These are phyloP conservation scores for Platanus orientalis DNA, from an alignment of 164 flowering plant genomes.

Conservation along the genomic window DNA sequence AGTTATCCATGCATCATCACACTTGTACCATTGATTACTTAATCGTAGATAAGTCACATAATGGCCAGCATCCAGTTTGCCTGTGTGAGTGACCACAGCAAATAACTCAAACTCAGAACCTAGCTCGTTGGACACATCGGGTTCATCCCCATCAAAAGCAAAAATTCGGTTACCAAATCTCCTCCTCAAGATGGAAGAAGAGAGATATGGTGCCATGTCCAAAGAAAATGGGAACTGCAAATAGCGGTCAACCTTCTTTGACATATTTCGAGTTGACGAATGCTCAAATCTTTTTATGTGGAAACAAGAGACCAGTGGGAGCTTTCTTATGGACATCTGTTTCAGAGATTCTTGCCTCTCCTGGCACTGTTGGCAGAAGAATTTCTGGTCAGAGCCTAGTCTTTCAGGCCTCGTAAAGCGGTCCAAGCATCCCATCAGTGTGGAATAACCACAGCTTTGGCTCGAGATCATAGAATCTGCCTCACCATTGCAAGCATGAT, in stretches of 20 bases:
- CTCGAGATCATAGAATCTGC: slow-evolving; percentile 32
- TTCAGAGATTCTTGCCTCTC: slow-evolving; percentile 85
- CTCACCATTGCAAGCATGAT: slow-evolving; percentile 41
- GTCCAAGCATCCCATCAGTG: slow-evolving; percentile 73
- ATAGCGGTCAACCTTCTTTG: slow-evolving; percentile 79
- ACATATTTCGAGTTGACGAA: slow-evolving; percentile 65
- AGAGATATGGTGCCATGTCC: slow-evolving; percentile 84
- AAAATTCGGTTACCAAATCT: slow-evolving; percentile 76
- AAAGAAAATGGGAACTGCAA: slow-evolving; percentile 81
- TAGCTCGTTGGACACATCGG: slow-evolving; percentile 38
- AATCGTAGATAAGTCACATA: slow-evolving; percentile 75
- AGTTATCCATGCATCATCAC: slow-evolving; percentile 89
- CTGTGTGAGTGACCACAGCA: slow-evolving; percentile 87
- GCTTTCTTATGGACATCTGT: slow-evolving; percentile 87
- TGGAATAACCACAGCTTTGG: slow-evolving; percentile 45
- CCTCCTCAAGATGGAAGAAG: slow-evolving; percentile 78
- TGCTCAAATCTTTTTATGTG: slow-evolving; percentile 95
- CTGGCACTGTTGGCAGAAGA: slow-evolving; percentile 83
- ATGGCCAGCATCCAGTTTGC: slow-evolving; percentile 82
- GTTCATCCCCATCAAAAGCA: slow-evolving; percentile 56
- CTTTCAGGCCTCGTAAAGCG: slow-evolving; percentile 84
- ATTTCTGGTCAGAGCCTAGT: slow-evolving; percentile 78
- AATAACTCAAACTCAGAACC: slow-evolving; percentile 85
- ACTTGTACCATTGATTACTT: slow-evolving; percentile 79
- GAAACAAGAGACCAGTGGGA: slow-evolving; percentile 85